A percentile compares a stretch with the other conserved stretches of the same genome.
These are phyloP conservation scores for Cladophialophora yegresii DNA, from an alignment of 2,329 filamentous ascomycete genomes.

Conservation along the genomic window DNA sequence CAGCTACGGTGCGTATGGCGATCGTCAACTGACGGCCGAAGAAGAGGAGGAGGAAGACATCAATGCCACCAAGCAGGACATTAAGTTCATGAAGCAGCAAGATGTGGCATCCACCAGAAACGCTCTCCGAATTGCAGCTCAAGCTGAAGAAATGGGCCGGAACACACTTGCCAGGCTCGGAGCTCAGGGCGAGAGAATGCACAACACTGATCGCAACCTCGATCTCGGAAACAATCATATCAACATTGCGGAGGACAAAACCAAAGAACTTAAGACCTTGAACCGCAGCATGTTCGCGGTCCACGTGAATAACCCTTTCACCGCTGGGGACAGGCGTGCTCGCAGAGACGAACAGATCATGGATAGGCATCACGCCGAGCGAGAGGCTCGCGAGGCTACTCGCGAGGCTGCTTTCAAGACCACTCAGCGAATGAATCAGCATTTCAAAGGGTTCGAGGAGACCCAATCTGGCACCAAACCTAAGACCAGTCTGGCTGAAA, in stretches of 20 bases:
- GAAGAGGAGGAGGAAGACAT: conserved; percentile 73
- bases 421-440: conserved; percentile 63
- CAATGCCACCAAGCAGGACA: conserved; percentile 70
- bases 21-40: conserved; percentile 80
- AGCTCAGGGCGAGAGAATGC: conserved; percentile 75
- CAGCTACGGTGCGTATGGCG: conserved; percentile 58
- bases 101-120: conserved; percentile 73
- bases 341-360: conserved; percentile 69
- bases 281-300: conserved; percentile 91
- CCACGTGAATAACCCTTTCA: conserved; percentile 76
- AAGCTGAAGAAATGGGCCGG: conserved; percentile 70
- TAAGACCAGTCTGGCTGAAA: conserved; percentile 59
- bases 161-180: conserved; percentile 73
- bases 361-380: conserved; percentile 62
- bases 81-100: conserved; percentile 73
- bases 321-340: conserved; percentile 63
- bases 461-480: conserved; percentile 53
- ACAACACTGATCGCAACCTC: conserved; percentile 80
- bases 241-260: conserved; percentile 74
- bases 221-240: conserved; percentile 78
- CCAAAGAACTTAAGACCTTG: conserved; percentile 77
- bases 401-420: conserved; percentile 55
- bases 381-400: conserved; percentile 59
- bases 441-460: conserved; percentile 65
- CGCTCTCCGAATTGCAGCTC: conserved; percentile 66